Percentiles rank a stretch among this genome's conserved stretches.
Evolutionary conservation across 306 rosid genomes (phyloP).

Genomic region (Oxytropis ochrocephala): DNA sequence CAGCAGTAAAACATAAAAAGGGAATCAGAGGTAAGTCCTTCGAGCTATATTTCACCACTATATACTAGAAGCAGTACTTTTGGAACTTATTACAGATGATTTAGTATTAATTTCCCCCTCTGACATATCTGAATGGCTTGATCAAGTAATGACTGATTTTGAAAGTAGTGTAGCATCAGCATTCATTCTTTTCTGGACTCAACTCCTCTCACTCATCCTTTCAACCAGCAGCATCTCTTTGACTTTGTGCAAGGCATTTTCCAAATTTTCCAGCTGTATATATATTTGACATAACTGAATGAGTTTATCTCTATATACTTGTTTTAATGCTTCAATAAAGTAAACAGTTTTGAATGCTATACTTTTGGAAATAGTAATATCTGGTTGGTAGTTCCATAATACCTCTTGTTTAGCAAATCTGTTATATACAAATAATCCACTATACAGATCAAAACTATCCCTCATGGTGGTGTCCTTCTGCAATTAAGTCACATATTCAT

Average conservation of each 20-base stretch:
- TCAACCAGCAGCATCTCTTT: slow-evolving; percentile 32
- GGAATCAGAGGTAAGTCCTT: neutral
- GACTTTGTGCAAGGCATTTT: slow-evolving; percentile 28
- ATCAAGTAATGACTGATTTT: neutral
- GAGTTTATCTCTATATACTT: neutral
- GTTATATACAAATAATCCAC: slow-evolving; percentile 41
- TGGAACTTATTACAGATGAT: neutral
- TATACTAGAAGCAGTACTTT: neutral
- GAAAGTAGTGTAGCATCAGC: neutral
- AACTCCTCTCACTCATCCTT: slow-evolving; percentile 22
- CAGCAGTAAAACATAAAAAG: no score
- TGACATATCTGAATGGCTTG: neutral
- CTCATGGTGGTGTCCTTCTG: slow-evolving; percentile 48
- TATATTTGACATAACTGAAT: slow-evolving; percentile 11
- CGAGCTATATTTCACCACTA: neutral
- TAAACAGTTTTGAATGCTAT: neutral
- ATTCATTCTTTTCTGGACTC: slow-evolving; percentile 9
- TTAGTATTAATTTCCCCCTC: neutral
- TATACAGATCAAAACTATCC: slow-evolving; percentile 48
- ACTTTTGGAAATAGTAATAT: neutral
- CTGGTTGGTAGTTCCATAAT: slow-evolving; percentile 20
- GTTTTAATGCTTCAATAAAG: neutral
- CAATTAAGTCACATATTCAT: neutral
- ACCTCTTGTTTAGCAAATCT: slow-evolving; percentile 64
- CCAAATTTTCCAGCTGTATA: slow-evolving; percentile 34